Percentiles rank a stretch among this genome's conserved stretches.
Evolutionary conservation across 2,329 filamentous ascomycete species (phyloP).

Genomic region (Phoma sp.): DNA sequence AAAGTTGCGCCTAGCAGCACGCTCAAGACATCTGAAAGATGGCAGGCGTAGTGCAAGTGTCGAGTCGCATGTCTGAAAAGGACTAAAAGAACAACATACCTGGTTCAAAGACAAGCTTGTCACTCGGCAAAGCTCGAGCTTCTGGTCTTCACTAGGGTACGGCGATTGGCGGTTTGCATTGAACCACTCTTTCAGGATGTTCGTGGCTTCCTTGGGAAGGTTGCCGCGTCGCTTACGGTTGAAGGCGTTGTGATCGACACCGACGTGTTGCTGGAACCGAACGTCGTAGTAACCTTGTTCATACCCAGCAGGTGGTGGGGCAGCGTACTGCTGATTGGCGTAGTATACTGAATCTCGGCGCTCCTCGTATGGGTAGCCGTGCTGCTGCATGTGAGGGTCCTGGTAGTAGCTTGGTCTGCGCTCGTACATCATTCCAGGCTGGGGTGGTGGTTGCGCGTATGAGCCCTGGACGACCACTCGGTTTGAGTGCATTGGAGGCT

Average conservation of each 20-base stretch:
- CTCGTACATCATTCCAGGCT: slow-evolving; percentile 24
- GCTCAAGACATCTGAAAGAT: slow-evolving; percentile 16
- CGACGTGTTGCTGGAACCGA: slow-evolving; percentile 40
- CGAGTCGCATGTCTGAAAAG: slow-evolving; percentile 56
- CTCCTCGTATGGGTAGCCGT: slow-evolving; percentile 30
- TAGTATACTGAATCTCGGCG: slow-evolving; percentile 33
- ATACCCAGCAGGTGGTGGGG: slow-evolving; percentile 24
- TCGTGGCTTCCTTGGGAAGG: slow-evolving; percentile 87
- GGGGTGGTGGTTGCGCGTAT: slow-evolving; percentile 24
- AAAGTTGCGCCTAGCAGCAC: not conserved
- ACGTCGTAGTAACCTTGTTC: slow-evolving; percentile 33
- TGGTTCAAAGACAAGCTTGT: slow-evolving; percentile 81
- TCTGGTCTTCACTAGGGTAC: slow-evolving; percentile 88
- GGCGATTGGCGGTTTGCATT: slow-evolving; percentile 63
- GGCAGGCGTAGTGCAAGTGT: slow-evolving; percentile 32
- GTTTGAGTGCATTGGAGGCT: slow-evolving; percentile 17
- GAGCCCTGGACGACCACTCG: slow-evolving; percentile 13
- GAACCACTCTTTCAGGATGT: slow-evolving; percentile 83
- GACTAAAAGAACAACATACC: slow-evolving; percentile 45
- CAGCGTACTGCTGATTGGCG: slow-evolving; percentile 19
- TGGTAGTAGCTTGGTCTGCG: slow-evolving; percentile 37
- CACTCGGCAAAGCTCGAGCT: slow-evolving; percentile 77
- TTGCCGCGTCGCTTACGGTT: slow-evolving; percentile 75
- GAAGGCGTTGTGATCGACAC: slow-evolving; percentile 39
- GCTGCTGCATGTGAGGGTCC: slow-evolving; percentile 27